These are phyloP conservation scores for Lyophyllum atratum DNA, from an alignment of 768 basidiomycete species.

Conservation along the genomic window DNA sequence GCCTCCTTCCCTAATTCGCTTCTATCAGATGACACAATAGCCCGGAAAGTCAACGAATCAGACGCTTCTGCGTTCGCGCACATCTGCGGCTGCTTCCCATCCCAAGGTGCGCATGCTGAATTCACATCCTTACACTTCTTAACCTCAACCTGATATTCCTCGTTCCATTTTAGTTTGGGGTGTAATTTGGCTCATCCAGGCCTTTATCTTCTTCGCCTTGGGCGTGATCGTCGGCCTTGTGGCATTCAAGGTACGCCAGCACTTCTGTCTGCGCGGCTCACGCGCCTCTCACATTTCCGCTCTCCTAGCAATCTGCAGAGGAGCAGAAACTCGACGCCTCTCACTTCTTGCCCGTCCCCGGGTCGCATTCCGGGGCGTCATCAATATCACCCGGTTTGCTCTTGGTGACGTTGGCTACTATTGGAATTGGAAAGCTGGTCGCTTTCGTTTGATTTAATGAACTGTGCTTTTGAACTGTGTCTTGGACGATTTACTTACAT, in stretches of 20 bases:
- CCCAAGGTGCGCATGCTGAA: slow-evolving; percentile 54
- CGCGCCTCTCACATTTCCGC: background rate
- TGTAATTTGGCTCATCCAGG: slow-evolving; percentile 81
- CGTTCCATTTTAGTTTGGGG: slow-evolving; percentile 68
- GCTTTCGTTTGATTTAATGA: background rate
- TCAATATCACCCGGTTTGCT: slow-evolving; percentile 26
- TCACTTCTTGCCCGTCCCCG: slow-evolving; percentile 65
- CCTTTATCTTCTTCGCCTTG: slow-evolving; percentile 71
- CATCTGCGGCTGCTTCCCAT: slow-evolving; percentile 85
- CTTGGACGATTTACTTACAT: background rate
- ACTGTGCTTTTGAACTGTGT: background rate
- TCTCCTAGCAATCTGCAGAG: slow-evolving; percentile 53
- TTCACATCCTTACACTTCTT: background rate
- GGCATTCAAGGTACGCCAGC: slow-evolving; percentile 72
- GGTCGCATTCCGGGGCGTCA: slow-evolving; percentile 39
- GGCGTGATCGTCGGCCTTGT: slow-evolving; percentile 79
- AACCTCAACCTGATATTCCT: background rate
- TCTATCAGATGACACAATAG: slow-evolving; percentile 74
- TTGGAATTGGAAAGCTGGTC: slow-evolving; percentile 10
- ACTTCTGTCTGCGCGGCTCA: background rate
- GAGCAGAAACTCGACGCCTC: slow-evolving; percentile 31
- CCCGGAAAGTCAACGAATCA: slow-evolving; percentile 82
- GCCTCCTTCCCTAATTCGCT: background rate
- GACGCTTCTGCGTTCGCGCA: slow-evolving; percentile 86
- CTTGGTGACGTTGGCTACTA: slow-evolving; percentile 16